Evolutionary conservation across 78 protist species (phyloP).

Genomic region (Dictyostelium firmibasis): DNA sequence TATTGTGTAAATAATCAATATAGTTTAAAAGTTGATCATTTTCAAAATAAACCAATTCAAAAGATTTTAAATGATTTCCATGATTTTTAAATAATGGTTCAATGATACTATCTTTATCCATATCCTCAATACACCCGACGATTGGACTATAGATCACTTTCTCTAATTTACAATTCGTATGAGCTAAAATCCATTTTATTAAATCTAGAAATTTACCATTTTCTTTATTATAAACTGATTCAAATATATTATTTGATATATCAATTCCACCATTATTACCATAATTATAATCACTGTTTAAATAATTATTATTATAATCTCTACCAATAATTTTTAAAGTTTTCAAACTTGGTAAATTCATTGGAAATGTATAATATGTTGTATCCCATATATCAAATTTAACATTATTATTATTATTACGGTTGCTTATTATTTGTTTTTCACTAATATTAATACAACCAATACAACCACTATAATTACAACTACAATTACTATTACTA

Average conservation of each 20-base stretch:
- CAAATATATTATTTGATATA: background rate
- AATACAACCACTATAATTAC: background rate
- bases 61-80: background rate
- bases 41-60: background rate
- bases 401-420: too few species aligned
- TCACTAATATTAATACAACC: background rate
- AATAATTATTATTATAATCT: background rate
- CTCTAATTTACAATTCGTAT: background rate
- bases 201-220: background rate
- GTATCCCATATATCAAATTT: slow-evolving; percentile 4
- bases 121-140: background rate
- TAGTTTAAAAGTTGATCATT: background rate
- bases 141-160: background rate
- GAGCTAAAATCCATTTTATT: background rate
- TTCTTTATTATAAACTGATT: background rate
- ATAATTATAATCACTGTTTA: background rate
- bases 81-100: background rate
- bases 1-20: background rate
- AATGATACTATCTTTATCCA: background rate
- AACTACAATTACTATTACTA: too few species aligned
- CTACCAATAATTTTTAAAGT: background rate
- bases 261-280: too few species aligned
- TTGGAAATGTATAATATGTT: background rate
- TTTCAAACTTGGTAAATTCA: background rate
- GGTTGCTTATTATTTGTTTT: too few species aligned